A percentile compares a stretch with the other conserved stretches of the same genome.
Evolutionary conservation across 1,284 basidiomycete genomes (phyloP).

Genomic region (Cerioporus squamosus): DNA sequence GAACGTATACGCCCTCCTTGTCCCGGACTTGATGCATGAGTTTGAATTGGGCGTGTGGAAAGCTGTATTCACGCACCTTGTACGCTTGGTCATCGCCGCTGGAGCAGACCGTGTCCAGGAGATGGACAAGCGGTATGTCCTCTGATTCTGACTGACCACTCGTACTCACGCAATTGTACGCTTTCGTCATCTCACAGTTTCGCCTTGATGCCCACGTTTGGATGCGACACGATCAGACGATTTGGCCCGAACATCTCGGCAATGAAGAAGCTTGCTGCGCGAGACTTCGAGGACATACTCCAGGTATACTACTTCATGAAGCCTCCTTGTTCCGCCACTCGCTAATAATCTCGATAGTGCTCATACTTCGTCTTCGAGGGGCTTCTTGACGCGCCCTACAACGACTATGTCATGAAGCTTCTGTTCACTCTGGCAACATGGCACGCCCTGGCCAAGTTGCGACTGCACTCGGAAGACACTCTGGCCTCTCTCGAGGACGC

Average conservation of each 20-base stretch:
- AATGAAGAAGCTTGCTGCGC: slow-evolving; percentile 32
- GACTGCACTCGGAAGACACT: slow-evolving; percentile 33
- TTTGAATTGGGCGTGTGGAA: too few species aligned
- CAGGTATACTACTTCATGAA: too few species aligned
- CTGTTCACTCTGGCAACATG: slow-evolving; percentile 31
- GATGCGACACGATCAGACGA: slow-evolving; percentile 27
- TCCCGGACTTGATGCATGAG: too few species aligned
- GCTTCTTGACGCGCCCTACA: slow-evolving; percentile 25
- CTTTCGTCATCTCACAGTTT: too few species aligned
- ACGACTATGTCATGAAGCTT: slow-evolving; percentile 28
- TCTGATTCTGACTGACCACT: too few species aligned
- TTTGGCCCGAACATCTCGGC: slow-evolving; percentile 31
- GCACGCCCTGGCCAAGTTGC: slow-evolving; percentile 38
- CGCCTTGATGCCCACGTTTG: slow-evolving; percentile 19
- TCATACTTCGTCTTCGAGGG: slow-evolving; percentile 34
- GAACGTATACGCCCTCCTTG: too few species aligned
- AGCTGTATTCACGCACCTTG: too few species aligned
- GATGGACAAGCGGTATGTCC: too few species aligned
- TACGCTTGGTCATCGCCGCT: too few species aligned
- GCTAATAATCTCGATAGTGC: slow-evolving; percentile 23
- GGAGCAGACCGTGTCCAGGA: too few species aligned
- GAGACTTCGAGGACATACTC: slow-evolving; percentile 26
- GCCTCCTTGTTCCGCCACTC: too few species aligned
- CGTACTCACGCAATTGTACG: rapidly evolving
- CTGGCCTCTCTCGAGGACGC: slow-evolving; percentile 17